Conservation (phyloP, 441 rosid species). For the Populus tomentosa region DNA sequence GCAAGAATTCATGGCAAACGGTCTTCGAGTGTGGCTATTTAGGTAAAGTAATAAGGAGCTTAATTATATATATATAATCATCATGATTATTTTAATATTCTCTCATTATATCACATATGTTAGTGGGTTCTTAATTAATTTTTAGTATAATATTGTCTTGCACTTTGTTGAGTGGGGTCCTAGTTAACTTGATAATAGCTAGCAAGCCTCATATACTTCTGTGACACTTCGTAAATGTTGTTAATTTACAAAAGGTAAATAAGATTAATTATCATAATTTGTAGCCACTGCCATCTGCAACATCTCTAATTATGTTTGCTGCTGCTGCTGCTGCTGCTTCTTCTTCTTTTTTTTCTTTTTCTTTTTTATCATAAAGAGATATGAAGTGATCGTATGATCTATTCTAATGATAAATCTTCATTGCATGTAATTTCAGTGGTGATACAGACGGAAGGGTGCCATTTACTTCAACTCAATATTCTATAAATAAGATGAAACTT, state of each 20-base stretch:
- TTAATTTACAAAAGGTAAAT: not conserved
- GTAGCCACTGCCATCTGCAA: not conserved
- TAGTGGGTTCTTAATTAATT: not conserved
- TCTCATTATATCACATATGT: too few species aligned
- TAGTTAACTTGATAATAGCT: not conserved
- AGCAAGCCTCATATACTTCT: not conserved
- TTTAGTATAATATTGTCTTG: not conserved
- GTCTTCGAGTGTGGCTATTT: conserved; percentile 70
- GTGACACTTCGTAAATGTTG: not conserved
- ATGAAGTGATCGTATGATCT: too few species aligned
- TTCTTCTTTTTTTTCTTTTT: too few species aligned
- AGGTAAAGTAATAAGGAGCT: conserved; percentile 30
- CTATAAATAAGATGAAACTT: conserved; percentile 51
- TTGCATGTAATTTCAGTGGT: conserved; percentile 42
- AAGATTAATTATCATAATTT: not conserved
- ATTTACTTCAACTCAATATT: conserved; percentile 60
- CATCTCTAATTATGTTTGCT: not conserved
- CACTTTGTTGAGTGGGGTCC: not conserved
- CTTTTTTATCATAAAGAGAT: not conserved
- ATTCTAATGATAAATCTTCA: not conserved
- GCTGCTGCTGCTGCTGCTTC: too few species aligned
- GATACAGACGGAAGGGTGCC: conserved; percentile 78
- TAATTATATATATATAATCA: too few species aligned
- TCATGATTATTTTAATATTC: too few species aligned
- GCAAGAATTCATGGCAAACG: conserved; percentile 41